These are phyloP conservation scores for Acanthamoeba polyphaga DNA, from an alignment of 208 protist genomes.

Conservation along the genomic window DNA sequence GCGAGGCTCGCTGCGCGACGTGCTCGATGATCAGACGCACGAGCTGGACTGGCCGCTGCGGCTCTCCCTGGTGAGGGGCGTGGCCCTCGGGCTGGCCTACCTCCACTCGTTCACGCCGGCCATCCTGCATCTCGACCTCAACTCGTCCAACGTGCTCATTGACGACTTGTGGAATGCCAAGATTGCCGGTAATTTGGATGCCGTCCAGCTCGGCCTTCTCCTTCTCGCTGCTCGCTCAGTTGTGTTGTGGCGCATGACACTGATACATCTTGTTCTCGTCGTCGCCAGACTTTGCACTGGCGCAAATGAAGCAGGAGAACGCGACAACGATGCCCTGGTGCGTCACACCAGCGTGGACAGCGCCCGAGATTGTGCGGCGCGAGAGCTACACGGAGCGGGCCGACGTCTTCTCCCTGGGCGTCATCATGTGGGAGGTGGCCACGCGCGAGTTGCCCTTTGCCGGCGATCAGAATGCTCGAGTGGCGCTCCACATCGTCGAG, in stretches of 20 bases:
- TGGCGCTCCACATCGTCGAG: neutral
- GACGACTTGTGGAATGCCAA: neutral
- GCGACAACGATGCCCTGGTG: neutral
- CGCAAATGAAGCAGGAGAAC: neutral
- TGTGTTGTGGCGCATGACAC: no score
- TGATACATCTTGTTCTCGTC: neutral
- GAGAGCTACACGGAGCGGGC: conserved; percentile 1
- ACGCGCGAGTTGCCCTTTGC: conserved; percentile 30
- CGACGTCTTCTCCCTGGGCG: conserved; percentile 38
- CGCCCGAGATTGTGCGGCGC: neutral
- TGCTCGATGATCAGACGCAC: neutral
- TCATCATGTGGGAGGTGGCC: conserved; percentile 54
- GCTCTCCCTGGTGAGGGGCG: neutral
- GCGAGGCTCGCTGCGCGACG: conserved; percentile 63
- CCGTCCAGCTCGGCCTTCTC: no score
- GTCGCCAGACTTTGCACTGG: neutral
- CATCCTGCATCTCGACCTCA: neutral
- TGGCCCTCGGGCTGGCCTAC: neutral
- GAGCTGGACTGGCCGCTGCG: conserved; percentile 12
- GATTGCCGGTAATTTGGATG: neutral
- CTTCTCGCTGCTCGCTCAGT: neutral
- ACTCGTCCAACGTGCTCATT: neutral
- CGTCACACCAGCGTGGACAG: neutral
- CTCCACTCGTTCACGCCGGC: neutral
- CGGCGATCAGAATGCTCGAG: neutral